A percentile compares a stretch with the other conserved stretches of the same genome.
Evolutionary conservation across 2,329 filamentous ascomycete species (phyloP).

Genomic region (Aureobasidium melanogenum): DNA sequence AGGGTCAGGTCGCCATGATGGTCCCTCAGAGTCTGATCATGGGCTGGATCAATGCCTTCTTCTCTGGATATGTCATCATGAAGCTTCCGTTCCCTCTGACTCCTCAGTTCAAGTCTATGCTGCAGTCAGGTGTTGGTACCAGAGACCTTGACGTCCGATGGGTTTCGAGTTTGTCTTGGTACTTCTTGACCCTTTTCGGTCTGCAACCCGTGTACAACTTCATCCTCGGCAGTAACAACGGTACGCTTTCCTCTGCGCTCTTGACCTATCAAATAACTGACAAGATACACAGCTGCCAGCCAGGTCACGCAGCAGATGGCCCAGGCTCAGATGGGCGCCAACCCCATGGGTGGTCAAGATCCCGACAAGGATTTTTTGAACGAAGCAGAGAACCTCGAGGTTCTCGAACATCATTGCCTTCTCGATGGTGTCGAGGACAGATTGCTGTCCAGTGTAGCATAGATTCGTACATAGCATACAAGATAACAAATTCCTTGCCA

Average conservation of each 20-base stretch:
- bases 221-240: constrained; percentile 89
- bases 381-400: constrained; percentile 91
- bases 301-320: constrained; percentile 80
- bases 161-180: constrained; percentile 98
- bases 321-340: constrained; percentile 56
- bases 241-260: constrained; percentile 44
- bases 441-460: constrained; percentile 47
- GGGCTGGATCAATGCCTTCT: constrained; percentile 99
- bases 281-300: constrained; percentile 59
- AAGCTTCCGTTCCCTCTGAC: constrained; percentile 96
- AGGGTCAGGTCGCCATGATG: constrained; percentile 99
- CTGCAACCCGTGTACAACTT: constrained; percentile 97
- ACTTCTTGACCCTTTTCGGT: constrained; percentile 95
- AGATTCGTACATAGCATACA: not conserved
- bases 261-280: not conserved
- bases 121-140: constrained; percentile 93
- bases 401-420: constrained; percentile 88
- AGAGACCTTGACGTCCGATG: constrained; percentile 93
- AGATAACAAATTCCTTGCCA: no score
- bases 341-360: constrained; percentile 72
- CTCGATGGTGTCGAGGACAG: constrained; percentile 81
- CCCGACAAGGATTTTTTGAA: constrained; percentile 89
- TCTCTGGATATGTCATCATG: constrained; percentile 96
- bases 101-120: constrained; percentile 98
- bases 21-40: constrained; percentile 97